Percentiles rank a stretch among this genome's conserved stretches.
These are phyloP conservation scores for Fraxinus floribunda DNA, from an alignment of 305 asterid genomes.

Conservation along the genomic window DNA sequence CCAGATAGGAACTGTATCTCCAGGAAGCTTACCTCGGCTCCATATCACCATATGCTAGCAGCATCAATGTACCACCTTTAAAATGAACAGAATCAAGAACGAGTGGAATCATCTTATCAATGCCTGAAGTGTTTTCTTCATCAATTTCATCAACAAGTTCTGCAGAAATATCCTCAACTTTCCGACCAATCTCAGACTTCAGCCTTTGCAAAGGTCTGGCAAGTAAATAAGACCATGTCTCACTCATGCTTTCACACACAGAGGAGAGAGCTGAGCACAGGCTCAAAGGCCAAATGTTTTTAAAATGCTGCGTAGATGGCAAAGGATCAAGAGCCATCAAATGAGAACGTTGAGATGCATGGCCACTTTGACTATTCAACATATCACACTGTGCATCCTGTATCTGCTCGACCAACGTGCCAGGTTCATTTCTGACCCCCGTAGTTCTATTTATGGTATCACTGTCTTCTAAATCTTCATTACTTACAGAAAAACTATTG, in stretches of 20 bases:
- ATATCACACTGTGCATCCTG: conserved; percentile 35
- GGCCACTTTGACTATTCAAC: conserved; percentile 38
- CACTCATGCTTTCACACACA: conserved; percentile 38
- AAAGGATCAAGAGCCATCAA: conserved; percentile 37
- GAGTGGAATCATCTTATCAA: conserved; percentile 67
- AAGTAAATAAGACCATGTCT: conserved; percentile 48
- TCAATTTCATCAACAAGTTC: conserved; percentile 61
- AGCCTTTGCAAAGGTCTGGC: conserved; percentile 56
- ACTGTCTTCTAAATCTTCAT: conserved; percentile 36
- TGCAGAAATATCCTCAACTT: conserved; percentile 63
- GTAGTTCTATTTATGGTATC: conserved; percentile 27
- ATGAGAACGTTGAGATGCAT: conserved; percentile 33
- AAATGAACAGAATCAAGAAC: conserved; percentile 83
- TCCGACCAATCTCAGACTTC: conserved; percentile 63
- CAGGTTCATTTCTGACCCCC: conserved; percentile 35
- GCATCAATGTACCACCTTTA: conserved; percentile 81
- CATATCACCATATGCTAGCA: conserved; percentile 92
- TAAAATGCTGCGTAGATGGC: conserved; percentile 32
- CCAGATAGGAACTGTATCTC: conserved; percentile 20
- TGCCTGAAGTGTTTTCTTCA: conserved; percentile 46
- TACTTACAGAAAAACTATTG: conserved; percentile 21
- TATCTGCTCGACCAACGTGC: conserved; percentile 37
- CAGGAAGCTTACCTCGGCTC: conserved; percentile 73
- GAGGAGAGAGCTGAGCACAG: conserved; percentile 39
- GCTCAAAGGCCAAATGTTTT: conserved; percentile 35